Evolutionary conservation across 2,329 filamentous ascomycete species (phyloP), one percentile per base, ranked within the genome.

Genomic region (Torrubiella hemipterigena): DNA sequence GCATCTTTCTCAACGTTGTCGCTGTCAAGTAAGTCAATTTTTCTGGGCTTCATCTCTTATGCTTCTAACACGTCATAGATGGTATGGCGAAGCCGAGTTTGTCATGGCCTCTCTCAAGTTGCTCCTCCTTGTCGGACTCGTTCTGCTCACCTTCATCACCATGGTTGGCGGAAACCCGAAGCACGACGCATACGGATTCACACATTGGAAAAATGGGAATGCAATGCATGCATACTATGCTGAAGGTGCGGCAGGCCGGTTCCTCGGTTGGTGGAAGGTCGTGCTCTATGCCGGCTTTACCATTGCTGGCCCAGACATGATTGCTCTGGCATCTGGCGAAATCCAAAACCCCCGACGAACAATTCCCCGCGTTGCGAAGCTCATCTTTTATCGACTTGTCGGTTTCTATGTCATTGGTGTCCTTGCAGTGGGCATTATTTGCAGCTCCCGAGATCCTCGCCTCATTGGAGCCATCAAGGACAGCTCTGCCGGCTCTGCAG

Each of bases 311-410:
- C 75, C 75, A 0, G 77, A 81, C 43, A 79, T 79, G 52, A 72
- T 81, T 38, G 58, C 63, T 17, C 65, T 73, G 29, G 56, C 61
- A 2, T 54, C 59, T 3, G 62, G 60, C 27, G 77, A 82, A 52
- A 69, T 76, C 13, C 66, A 76, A 43, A 77, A 80, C 46, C 77
- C 77, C 3, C 67, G 77, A 25, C 52, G 56, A 16, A 68, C 73
- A 18, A 72, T 86, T 52, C 79, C 79, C 1, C 68, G 67, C 35
- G 79, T 80, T 2, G 82, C 71, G 56, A 82, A 81, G 40, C 73
- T 74, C 27, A 76, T 83, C 20, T 83, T 84, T 54, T 82, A 78
- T 51, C 75, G 81, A 29, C 60, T 85, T 19, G 77, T 76, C 1
- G 55, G 67, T 2, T 83, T 85, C 55, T 84, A 83, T 53, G 66